A percentile compares a stretch with the other conserved stretches of the same genome.
phyloP scores from a whole-genome alignment of 176 grass and related monocot species.

The Themeda triandra region DNA sequence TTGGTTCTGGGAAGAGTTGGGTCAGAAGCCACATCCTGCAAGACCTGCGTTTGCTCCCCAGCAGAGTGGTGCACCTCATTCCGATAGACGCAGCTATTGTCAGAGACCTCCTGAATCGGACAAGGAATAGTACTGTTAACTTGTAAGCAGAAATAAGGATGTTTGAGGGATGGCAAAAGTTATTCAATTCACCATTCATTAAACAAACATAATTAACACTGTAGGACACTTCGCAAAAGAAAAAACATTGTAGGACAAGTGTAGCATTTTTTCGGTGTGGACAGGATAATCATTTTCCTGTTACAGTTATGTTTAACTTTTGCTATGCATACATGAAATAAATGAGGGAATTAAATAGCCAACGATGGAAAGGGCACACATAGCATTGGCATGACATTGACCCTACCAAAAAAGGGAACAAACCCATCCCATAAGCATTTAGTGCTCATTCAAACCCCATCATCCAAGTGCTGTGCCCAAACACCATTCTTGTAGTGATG shows the following conservation, averaged over 20 bases:
- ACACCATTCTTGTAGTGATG: background rate
- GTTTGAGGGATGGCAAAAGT: background rate
- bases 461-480: background rate
- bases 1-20: constrained; percentile 64
- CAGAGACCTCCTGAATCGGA: constrained; percentile 47
- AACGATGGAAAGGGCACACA: background rate
- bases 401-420: background rate
- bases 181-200: background rate
- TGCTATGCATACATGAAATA: background rate
- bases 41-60: constrained; percentile 45
- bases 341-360: background rate
- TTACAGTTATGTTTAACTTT: background rate
- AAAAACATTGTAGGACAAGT: background rate
- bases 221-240: too few relatives aligned
- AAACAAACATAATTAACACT: background rate
- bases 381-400: background rate
- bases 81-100: constrained; percentile 51
- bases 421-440: background rate
- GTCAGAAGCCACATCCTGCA: constrained; percentile 54
- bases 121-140: background rate
- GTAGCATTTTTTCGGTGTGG: background rate
- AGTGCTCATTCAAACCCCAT: background rate
- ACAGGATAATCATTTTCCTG: background rate
- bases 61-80: constrained; percentile 49
- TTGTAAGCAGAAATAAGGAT: background rate